Evolutionary conservation across 805 yeast genomes (phyloP), one percentile per base, ranked within the genome.

Genomic region (Pachysolen tannophilus): DNA sequence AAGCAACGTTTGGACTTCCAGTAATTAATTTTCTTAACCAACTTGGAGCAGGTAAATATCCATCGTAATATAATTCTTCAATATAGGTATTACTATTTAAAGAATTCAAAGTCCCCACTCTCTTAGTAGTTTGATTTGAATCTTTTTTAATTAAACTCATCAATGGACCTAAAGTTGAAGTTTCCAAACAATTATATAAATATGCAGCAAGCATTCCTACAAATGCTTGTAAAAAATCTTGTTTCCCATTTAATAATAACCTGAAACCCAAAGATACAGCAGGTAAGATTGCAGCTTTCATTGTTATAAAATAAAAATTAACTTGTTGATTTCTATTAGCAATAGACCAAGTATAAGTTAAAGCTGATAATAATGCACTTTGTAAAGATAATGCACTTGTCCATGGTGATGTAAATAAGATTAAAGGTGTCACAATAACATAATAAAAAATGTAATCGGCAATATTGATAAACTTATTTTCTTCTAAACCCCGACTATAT

Each of bases 281-380:
- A 41, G 83, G 74, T 45, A 73, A 53, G 45, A 77, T 60, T 46
- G 78, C 64, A 34, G 82, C 75, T 54, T 71, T 60, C 47, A 72
- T 57, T 41, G 81, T 69, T 55, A 73, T 47, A 47, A 69, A 42
- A 48, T 75, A 63, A 46, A 75, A 75, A 48, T 69, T 68, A 28
- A 76, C 71, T 19, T 64, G 61, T 20, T 69, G 61, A 49, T 72
- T 66, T 50, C 75, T 67, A 50, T 65, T 70, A 14, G 67, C 62
- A 28, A 81, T 57, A 19, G 80, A 69, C 83, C 84, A 78, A 17
- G 78, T 66, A 47, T 65, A 75, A 3, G 79, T 72, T 30, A 77
- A 60, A 31, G 80, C 73, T 13, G 75, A 65, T 26, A 72, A 49
- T 43, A 76, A 58, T 37, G 71, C 67, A 1, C 58, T 52, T 18